Conservation (phyloP, 192 early-diverging fungal species). For the Obelidium mucronatum region DNA sequence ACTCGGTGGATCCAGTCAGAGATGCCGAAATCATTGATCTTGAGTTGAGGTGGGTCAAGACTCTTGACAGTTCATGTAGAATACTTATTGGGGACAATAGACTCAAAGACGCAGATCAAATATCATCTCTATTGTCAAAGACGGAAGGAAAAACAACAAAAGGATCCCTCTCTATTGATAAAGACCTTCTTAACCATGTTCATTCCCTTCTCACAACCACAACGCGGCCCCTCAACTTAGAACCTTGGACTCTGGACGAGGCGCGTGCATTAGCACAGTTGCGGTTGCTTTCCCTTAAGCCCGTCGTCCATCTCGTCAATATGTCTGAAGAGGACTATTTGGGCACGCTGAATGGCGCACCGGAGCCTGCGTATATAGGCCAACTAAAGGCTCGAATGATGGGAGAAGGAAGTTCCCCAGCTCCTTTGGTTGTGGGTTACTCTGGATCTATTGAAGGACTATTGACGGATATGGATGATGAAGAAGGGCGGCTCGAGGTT, state of each 20-base stretch:
- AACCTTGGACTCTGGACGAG: constrained; percentile 86
- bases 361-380: constrained; percentile 70
- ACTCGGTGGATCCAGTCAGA: constrained; percentile 77
- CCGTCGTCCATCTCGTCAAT: constrained; percentile 84
- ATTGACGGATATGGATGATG: constrained; percentile 59
- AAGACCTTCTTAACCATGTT: constrained; percentile 7
- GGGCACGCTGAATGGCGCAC: constrained; percentile 64
- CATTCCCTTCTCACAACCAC: constrained; percentile 10
- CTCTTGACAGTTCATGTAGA: background rate
- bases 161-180: background rate
- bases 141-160: constrained; percentile 1
- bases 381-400: constrained; percentile 81
- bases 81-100: background rate
- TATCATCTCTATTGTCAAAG: background rate
- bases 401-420: constrained; percentile 63
- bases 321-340: constrained; percentile 71
- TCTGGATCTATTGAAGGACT: constrained; percentile 80
- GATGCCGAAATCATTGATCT: constrained; percentile 91
- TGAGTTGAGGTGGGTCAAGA: constrained; percentile 71
- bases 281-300: constrained; percentile 91
- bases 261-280: constrained; percentile 84
- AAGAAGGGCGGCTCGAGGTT: constrained; percentile 58
- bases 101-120: constrained; percentile 36
- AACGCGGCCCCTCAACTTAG: background rate
- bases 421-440: constrained; percentile 76